phyloP scores from a whole-genome alignment of 2,329 filamentous ascomycete genomes.

The Fusarium sp. region DNA sequence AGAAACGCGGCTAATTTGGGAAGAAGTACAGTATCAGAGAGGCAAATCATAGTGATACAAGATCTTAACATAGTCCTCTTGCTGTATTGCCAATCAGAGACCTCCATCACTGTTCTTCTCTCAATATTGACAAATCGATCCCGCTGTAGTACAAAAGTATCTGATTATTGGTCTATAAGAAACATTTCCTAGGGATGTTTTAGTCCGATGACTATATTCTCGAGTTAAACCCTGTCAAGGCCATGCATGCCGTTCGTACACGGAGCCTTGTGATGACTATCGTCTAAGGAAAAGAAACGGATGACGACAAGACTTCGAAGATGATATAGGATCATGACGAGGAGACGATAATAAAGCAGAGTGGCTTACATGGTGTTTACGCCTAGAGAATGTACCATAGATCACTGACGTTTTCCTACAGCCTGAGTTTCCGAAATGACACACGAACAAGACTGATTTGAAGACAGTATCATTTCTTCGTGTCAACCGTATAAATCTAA shows the following conservation, averaged over 20 bases:
- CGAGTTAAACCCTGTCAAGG: neutral
- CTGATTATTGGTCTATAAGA: neutral
- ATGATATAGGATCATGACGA: neutral
- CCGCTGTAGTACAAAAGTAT: neutral
- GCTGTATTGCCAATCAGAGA: neutral
- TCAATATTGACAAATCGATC: neutral
- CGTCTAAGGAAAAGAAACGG: neutral
- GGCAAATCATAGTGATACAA: neutral
- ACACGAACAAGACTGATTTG: neutral
- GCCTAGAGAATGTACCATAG: neutral
- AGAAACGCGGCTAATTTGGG: neutral
- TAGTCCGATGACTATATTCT: neutral
- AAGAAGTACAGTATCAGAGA: neutral
- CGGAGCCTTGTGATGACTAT: neutral
- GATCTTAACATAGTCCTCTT: neutral
- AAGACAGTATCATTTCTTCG: neutral
- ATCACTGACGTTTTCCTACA: neutral
- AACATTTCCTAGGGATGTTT: neutral
- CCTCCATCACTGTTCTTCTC: neutral
- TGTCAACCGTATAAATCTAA: rapidly evolving
- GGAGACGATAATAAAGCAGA: neutral
- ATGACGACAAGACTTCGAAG: neutral
- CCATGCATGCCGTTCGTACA: neutral
- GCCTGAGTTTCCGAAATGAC: neutral
- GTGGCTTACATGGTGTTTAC: neutral